Conservation (phyloP, 2,329 filamentous ascomycete genomes). For the Aspergillus fumigatus region DNA sequence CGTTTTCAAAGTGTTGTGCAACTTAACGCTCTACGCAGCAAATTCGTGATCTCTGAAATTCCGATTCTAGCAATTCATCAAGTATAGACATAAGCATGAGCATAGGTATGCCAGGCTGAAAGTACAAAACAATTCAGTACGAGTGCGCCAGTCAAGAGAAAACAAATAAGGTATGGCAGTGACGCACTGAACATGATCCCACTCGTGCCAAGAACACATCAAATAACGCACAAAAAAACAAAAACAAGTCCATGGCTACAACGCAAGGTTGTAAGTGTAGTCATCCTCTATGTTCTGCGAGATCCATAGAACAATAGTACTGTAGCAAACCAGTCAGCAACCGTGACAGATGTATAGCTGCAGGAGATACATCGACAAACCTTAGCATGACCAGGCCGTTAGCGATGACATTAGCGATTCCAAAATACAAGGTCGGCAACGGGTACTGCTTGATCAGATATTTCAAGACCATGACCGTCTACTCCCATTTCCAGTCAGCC, state of each 20-base stretch:
- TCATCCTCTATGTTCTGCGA: slow-evolving; percentile 71
- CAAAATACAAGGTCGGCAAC: slow-evolving; percentile 62
- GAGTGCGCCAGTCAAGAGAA: slow-evolving; percentile 1
- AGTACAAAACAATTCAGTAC: neutral
- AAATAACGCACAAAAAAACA: neutral
- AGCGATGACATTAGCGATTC: slow-evolving; percentile 61
- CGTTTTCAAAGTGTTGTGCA: neutral
- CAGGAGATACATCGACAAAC: slow-evolving; percentile 30
- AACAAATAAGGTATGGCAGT: neutral
- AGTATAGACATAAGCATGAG: neutral
- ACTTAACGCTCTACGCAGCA: neutral
- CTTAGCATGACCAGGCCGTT: slow-evolving; percentile 65
- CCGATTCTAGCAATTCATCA: neutral
- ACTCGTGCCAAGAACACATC: neutral
- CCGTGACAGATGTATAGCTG: slow-evolving; percentile 1
- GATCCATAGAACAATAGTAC: slow-evolving; percentile 63
- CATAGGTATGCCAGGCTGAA: neutral
- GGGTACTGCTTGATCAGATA: slow-evolving; percentile 58
- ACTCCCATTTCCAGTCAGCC: slow-evolving; percentile 7
- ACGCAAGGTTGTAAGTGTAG: slow-evolving; percentile 64
- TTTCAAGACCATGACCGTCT: slow-evolving; percentile 63
- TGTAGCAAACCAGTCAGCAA: slow-evolving; percentile 31
- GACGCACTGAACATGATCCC: neutral
- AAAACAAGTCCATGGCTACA: slow-evolving; percentile 35
- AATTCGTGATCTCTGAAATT: neutral